Base-by-base conservation (phyloP, 2,329 filamentous ascomycete species). In the Ophiognomonia clavigignenti-juglandacearum region DNA sequence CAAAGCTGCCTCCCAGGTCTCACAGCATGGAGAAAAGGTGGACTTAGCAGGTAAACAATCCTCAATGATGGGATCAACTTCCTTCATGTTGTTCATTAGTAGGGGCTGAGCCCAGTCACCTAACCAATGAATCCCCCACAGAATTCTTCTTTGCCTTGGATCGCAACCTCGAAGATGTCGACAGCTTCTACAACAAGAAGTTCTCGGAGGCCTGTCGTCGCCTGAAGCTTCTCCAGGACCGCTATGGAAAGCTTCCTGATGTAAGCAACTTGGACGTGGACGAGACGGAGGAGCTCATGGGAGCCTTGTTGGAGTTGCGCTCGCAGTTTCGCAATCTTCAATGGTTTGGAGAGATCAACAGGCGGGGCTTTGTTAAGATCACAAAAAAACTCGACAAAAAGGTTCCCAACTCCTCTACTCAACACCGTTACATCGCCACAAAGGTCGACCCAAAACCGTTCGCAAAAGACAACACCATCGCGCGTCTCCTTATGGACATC, bases 361-460 rank as follows among this genome's bases (percentile, higher is more conserved):
- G 91, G 43, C 79, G 88, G 54, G 93, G 93, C 2, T 98, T 98
- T 61, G 82, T 95, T 64, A 98, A 98, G 71, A 98, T 98, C 65
- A 96, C 93, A 43, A 98, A 98, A 73, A 98, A 98, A 69, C 73
- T 96, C 38, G 93, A 98, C 69, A 98, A 98, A 71, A 96, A 95
- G 70, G 80, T 96, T 3, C 77, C 85, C 1, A 77, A 80, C 38
- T 80, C 83, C 4, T 78, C 83, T 42, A 85, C 88, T 0, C 91
- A 96, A 70, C 83, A 88, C 62, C 81, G 83, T 48, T 98, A 97
- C 61, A 76, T 98, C 50, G 82, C 86, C 34, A 89, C 89, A 39
- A 96, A 95, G 69, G 92, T 98, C 48, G 88, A 96, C 56, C 84
- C 88, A 2, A 85, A 84, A 55, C 81, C 88, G 1, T 98, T 98